Percentiles rank a stretch among this genome's conserved stretches.
phyloP scores from a whole-genome alignment of 352 stramenopile genomes.

The Phytophthora podocarpi region DNA sequence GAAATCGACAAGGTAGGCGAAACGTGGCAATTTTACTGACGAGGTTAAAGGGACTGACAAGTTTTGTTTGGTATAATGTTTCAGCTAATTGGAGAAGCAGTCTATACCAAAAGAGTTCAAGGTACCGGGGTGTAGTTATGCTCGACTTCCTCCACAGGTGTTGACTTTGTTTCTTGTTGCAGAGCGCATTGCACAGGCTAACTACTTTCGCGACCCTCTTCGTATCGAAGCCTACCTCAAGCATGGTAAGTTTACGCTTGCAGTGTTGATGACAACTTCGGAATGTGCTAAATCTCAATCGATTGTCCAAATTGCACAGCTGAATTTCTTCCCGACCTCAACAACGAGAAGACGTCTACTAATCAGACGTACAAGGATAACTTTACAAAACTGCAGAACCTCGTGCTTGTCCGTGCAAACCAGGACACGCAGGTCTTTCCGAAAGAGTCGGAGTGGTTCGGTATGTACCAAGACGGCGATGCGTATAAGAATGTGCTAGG shows the following conservation, averaged over 20 bases:
- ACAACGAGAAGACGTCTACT: conserved; percentile 86
- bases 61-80: conserved; percentile 3
- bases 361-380: conserved; percentile 91
- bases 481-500: conserved; percentile 70
- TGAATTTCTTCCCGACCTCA: conserved; percentile 84
- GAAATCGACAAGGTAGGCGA: conserved; percentile 66
- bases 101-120: conserved; percentile 90
- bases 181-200: conserved; percentile 89
- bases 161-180: conserved; percentile 16
- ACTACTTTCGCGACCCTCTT: conserved; percentile 93
- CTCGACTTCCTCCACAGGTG: neutral
- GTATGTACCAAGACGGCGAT: conserved; percentile 79
- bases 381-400: conserved; percentile 83
- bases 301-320: conserved; percentile 33
- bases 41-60: neutral
- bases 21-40: neutral
- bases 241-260: conserved; percentile 43
- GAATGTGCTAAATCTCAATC: neutral
- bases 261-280: neutral
- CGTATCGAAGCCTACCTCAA: conserved; percentile 72
- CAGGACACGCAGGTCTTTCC: conserved; percentile 91
- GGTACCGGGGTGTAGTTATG: conserved; percentile 23
- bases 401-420: conserved; percentile 91
- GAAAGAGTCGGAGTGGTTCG: conserved; percentile 88
- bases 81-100: conserved; percentile 82